Percentiles rank a stretch among this genome's conserved stretches.
Conservation (phyloP, 2,329 filamentous ascomycete species). For the Talaromyces sp. region DNA sequence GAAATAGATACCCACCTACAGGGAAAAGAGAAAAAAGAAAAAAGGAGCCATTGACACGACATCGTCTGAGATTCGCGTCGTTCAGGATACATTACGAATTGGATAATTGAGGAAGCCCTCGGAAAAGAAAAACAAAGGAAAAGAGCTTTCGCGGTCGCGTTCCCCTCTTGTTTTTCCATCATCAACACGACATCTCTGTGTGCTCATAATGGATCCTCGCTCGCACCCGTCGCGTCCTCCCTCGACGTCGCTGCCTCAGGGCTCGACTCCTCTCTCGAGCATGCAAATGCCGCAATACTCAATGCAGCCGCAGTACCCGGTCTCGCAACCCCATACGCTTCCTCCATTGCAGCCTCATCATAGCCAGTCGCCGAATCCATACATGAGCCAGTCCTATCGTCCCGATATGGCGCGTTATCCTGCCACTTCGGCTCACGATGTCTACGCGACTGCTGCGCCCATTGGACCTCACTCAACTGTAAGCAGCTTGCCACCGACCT, state of each 20-base stretch:
- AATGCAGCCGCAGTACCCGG: constrained; percentile 45
- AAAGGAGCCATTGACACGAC: background rate
- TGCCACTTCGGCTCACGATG: constrained; percentile 39
- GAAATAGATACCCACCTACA: background rate
- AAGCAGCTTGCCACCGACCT: constrained; percentile 42
- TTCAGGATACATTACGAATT: background rate
- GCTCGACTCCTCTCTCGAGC: constrained; percentile 44
- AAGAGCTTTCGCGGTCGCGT: constrained; percentile 8
- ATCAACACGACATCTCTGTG: constrained; percentile 1
- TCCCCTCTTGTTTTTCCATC: background rate
- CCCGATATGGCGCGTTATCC: constrained; percentile 45
- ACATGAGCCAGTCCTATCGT: constrained; percentile 42
- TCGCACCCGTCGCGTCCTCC: constrained; percentile 44
- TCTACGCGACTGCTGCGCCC: constrained; percentile 41
- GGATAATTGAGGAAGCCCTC: background rate
- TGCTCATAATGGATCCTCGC: constrained; percentile 40
- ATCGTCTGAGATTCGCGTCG: background rate
- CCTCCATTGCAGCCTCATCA: constrained; percentile 48
- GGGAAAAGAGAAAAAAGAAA: background rate
- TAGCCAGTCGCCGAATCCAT: constrained; percentile 43
- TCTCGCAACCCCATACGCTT: constrained; percentile 44
- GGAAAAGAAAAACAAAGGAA: background rate
- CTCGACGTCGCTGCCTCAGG: constrained; percentile 45
- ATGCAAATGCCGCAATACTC: constrained; percentile 48
- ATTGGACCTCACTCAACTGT: constrained; percentile 44